Evolutionary conservation across 306 rosid species (phyloP), one percentile per base, ranked within the genome.

Genomic region (Castanea sativa): DNA sequence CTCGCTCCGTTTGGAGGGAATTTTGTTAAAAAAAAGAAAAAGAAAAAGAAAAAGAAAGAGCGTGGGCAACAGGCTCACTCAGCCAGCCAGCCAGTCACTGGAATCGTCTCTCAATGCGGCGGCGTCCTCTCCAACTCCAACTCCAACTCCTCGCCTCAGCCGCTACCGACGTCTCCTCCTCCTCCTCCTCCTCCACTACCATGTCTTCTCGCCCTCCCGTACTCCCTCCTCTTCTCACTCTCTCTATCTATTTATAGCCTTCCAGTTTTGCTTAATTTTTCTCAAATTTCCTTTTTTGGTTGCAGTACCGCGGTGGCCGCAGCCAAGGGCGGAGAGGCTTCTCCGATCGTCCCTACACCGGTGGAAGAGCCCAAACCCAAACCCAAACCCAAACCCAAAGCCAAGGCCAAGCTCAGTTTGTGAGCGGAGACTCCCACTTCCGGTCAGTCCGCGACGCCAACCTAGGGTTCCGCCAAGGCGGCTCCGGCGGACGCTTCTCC

Each of bases 221-320:
- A 86, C 12, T 63, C 19, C 61, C 71, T 53, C 57, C 60, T 85
- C 55, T 14, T 29, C 78, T 71, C 65, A 58, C 14, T 77, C 63
- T 58, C 55, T 69, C 55, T 33, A 29, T 20, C 27, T 59, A 55
- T 19, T 18, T n/a, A 55, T 67, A 12, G 16, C 73, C n/a, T 25
- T 9, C 41, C 32, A 53, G 53, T 19, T 43, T 53, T 68, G 65
- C 76, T 45, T 55, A 25, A n/a, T 57, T 33, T 63, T 11, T 73
- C 2, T 59, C 20, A 38, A 49, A 49, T 49, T 49, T 12, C 64
- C 49, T 45, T 55, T 72, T 77, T 80, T 32, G 68, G 79, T 79
- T 32, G 63, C 86, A 95, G 99, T 79, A 58, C 81, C 88, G 96
- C 43, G 91, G 93, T 58, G 90, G 88, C 19, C 83, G 88, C 15